phyloP scores from a whole-genome alignment of 2,329 filamentous ascomycete genomes.

The Aspergillus sp. region DNA sequence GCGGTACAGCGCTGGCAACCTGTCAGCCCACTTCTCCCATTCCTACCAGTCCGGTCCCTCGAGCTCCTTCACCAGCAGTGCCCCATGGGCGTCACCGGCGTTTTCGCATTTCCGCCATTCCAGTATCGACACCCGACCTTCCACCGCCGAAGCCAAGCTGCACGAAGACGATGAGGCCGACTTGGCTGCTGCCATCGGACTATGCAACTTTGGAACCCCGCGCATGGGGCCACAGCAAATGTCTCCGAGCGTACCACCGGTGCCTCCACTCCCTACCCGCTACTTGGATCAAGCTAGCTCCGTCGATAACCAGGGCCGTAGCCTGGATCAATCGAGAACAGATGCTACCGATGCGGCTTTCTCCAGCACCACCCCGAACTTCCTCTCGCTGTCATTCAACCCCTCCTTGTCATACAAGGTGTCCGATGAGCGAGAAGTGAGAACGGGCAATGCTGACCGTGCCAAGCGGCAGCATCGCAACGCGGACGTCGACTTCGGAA shows the following conservation, averaged over 20 bases:
- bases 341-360: conserved; percentile 33
- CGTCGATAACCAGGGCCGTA: conserved; percentile 63
- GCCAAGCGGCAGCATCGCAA: conserved; percentile 38
- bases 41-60: conserved; percentile 76
- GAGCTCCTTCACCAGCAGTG: conserved; percentile 57
- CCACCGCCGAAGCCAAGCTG: conserved; percentile 73
- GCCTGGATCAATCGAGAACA: conserved; percentile 50
- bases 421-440: conserved; percentile 61
- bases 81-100: conserved; percentile 50
- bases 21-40: conserved; percentile 61
- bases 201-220: conserved; percentile 85
- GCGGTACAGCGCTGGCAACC: conserved; percentile 54
- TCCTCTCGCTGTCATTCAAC: conserved; percentile 46
- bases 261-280: conserved; percentile 80
- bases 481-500: conserved; percentile 39
- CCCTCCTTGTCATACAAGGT: conserved; percentile 51
- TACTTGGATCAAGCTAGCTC: conserved; percentile 66
- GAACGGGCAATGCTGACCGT: conserved; percentile 64
- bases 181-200: conserved; percentile 83
- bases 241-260: conserved; percentile 75
- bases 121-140: conserved; percentile 74
- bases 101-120: conserved; percentile 66
- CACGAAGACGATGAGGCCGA: conserved; percentile 82
- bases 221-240: conserved; percentile 64
- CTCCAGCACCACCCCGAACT: conserved; percentile 42